Evolutionary conservation across 129 eudicot species (phyloP), one percentile per base, ranked within the genome.

Genomic region (Centella asiatica): DNA sequence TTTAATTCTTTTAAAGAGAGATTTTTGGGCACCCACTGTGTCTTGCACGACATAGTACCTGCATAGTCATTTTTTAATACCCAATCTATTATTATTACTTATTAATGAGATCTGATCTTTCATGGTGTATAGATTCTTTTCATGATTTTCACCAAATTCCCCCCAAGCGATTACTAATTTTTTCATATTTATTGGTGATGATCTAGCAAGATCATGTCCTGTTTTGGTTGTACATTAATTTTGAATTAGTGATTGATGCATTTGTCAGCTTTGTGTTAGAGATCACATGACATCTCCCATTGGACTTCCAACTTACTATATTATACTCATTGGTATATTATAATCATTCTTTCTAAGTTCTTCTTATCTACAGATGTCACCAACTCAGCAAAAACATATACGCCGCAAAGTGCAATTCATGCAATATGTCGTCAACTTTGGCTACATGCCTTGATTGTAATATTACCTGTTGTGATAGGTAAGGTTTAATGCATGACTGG

Each of bases 381-480:
- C 85, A 78, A 68, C 72, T 85, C 24, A 71, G 83, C 40, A 81
- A 75, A 71, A 83, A 72, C 52, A 72, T 48, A 27, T 47, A 66
- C 26, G 62, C 72, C 60, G 82, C 84, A 50, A 85, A 77, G 60
- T 90, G 97, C 80, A 83, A 74, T 62, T 64, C 77, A 57, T 90
- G 97, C 79, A 73, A 73, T 49, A 69, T 71, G 36, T 74, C 72
- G 32, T 74, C 86, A 53, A 66, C 84, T 44, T 79, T 90, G 78
- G 95, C 93, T 44, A 57, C 82, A 15, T 90, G 97, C 76, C 85
- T 86, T 44, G 77, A 76, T 67, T 90, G 97, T 65, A 68, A 64
- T 68, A 78, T 77, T 62, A 49, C 80, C 20, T 75, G 76, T 65
- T 90, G 97, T 70, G 97, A 90, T 69, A 67, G 93, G 97, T 90